A percentile compares a stretch with the other conserved stretches of the same genome.
Conservation (phyloP, 164 flowering plant species). For the Tinospora cordifolia region DNA sequence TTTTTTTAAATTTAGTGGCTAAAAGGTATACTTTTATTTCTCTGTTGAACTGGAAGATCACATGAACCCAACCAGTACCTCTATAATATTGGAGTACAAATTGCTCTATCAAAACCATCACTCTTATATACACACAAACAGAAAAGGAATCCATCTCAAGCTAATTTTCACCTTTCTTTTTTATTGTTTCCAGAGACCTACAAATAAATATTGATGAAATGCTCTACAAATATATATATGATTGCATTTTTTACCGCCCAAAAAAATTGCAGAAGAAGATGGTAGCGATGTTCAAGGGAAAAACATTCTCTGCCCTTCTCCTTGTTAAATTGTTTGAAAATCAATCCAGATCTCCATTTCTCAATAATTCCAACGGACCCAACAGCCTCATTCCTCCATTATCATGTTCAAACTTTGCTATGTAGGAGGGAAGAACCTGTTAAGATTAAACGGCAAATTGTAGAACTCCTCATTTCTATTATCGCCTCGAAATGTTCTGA, state of each 20-base stretch:
- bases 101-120: too few relatives aligned
- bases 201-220: not conserved
- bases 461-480: conserved; percentile 96
- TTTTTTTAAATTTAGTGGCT: not conserved
- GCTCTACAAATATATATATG: conserved; percentile 2
- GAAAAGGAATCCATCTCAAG: not conserved
- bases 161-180: not conserved
- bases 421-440: conserved; percentile 89
- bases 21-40: not conserved
- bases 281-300: not conserved
- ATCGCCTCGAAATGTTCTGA: conserved; percentile 88
- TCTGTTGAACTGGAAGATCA: not conserved
- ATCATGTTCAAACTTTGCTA: conserved; percentile 16
- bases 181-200: not conserved
- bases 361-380: conserved; percentile 9
- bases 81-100: too few relatives aligned
- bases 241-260: conserved; percentile 1
- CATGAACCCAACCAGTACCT: not conserved
- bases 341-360: conserved; percentile 5
- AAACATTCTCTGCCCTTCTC: not conserved
- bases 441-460: conserved; percentile 91
- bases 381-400: not conserved
- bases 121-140: too few relatives aligned
- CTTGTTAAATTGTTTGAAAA: not conserved
- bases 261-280: not conserved